Percentiles rank a stretch among this genome's conserved stretches.
Evolutionary conservation across 2,329 filamentous ascomycete species (phyloP).

Genomic region (Xylaria sp.): DNA sequence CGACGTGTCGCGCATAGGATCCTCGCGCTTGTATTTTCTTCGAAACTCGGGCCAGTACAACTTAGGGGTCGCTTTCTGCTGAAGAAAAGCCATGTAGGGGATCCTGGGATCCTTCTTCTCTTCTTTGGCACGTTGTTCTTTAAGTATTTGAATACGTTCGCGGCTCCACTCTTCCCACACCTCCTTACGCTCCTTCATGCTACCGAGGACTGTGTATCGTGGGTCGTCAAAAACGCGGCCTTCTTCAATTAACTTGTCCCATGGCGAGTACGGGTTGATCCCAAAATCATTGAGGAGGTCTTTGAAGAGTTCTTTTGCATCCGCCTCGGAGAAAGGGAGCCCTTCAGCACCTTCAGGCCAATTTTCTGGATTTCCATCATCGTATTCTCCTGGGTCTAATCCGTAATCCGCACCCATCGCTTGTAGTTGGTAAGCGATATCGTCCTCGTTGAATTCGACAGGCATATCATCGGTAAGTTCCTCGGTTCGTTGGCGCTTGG

Average conservation of each 20-base stretch:
- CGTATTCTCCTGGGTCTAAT: slow-evolving; percentile 80
- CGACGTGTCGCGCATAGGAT: slow-evolving; percentile 78
- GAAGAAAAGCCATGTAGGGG: slow-evolving; percentile 82
- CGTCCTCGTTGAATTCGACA: slow-evolving; percentile 90
- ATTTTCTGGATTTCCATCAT: slow-evolving; percentile 67
- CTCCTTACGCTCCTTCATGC: slow-evolving; percentile 82
- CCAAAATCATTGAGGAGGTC: slow-evolving; percentile 84
- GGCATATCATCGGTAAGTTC: slow-evolving; percentile 56
- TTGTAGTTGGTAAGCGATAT: slow-evolving; percentile 91
- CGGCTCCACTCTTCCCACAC: slow-evolving; percentile 87
- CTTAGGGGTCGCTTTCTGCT: slow-evolving; percentile 85
- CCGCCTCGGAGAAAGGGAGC: slow-evolving; percentile 75
- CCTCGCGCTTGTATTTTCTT: slow-evolving; percentile 85
- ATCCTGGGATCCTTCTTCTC: slow-evolving; percentile 86
- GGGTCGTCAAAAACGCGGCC: slow-evolving; percentile 84
- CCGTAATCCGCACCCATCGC: slow-evolving; percentile 90
- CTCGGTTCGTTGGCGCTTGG: slow-evolving; percentile 61
- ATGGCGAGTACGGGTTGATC: slow-evolving; percentile 88
- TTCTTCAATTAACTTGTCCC: slow-evolving; percentile 89
- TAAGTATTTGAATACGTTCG: slow-evolving; percentile 77
- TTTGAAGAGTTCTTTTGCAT: slow-evolving; percentile 81
- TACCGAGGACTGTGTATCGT: slow-evolving; percentile 84
- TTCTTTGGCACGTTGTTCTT: slow-evolving; percentile 76
- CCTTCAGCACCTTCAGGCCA: slow-evolving; percentile 80
- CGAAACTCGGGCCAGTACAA: slow-evolving; percentile 98